Evolutionary conservation across 1,284 basidiomycete species (phyloP).

Genomic region (Somion occarium): DNA sequence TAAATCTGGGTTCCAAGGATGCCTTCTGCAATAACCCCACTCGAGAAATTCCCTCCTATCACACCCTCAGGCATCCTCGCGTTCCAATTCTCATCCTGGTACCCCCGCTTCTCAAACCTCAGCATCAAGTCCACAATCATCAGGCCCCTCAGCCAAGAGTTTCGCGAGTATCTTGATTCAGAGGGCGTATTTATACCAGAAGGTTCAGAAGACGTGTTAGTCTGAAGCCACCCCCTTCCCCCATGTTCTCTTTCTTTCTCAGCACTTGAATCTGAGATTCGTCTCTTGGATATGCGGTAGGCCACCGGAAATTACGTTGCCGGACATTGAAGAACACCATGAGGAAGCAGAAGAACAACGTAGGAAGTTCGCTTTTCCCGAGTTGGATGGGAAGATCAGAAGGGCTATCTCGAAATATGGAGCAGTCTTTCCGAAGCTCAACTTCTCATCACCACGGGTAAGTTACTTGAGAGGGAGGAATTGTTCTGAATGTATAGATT

Average conservation of each 20-base stretch:
- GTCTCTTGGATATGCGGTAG: constrained; percentile 28
- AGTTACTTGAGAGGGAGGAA: constrained; percentile 18
- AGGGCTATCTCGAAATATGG: constrained; percentile 66
- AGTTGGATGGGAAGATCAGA: constrained; percentile 73
- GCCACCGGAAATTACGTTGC: constrained; percentile 48
- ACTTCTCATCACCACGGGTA: constrained; percentile 89
- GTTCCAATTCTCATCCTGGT: constrained; percentile 89
- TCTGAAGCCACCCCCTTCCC: constrained; percentile 14
- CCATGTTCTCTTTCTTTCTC: constrained; percentile 1
- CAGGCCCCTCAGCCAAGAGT: constrained; percentile 60
- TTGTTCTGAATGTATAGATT: not conserved
- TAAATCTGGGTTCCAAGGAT: too few species aligned
- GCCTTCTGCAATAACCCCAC: constrained; percentile 22
- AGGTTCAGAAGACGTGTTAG: constrained; percentile 73
- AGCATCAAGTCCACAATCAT: constrained; percentile 81
- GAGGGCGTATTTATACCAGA: constrained; percentile 82
- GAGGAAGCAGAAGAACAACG: constrained; percentile 35
- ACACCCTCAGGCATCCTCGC: constrained; percentile 54
- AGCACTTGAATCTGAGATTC: not conserved
- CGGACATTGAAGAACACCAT: constrained; percentile 48
- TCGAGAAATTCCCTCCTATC: constrained; percentile 46
- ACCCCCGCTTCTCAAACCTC: constrained; percentile 64
- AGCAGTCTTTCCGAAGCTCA: constrained; percentile 92
- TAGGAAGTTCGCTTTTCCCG: constrained; percentile 63
- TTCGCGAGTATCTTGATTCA: constrained; percentile 70